Percentiles rank a stretch among this genome's conserved stretches.
These are phyloP conservation scores for Colletotrichum paranaense DNA, from an alignment of 2,329 filamentous ascomycete species.

Conservation along the genomic window DNA sequence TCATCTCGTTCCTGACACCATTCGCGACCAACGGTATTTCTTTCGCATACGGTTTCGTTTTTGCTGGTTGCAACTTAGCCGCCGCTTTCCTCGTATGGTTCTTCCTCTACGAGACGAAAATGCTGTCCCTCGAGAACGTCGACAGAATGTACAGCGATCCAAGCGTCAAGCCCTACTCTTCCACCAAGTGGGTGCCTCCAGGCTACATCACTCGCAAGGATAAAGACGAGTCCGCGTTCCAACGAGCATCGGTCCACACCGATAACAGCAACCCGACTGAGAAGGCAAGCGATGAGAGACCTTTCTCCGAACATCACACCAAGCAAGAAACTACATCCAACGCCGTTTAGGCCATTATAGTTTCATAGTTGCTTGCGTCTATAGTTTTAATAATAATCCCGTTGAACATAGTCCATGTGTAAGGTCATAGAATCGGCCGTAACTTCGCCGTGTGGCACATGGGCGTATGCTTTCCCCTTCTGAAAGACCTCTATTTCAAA, in stretches of 20 bases:
- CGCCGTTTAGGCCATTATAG: neutral
- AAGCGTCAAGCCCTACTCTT: constrained; percentile 70
- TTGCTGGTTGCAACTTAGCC: constrained; percentile 70
- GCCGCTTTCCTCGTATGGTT: constrained; percentile 73
- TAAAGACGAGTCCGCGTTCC: constrained; percentile 42
- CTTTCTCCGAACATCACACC: constrained; percentile 21
- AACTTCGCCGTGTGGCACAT: neutral
- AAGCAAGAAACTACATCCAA: constrained; percentile 10
- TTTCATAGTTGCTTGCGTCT: too few relatives aligned
- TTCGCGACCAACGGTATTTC: constrained; percentile 71
- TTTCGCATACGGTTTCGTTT: constrained; percentile 74
- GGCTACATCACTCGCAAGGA: constrained; percentile 55
- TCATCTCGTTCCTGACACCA: constrained; percentile 76
- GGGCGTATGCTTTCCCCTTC: too few relatives aligned
- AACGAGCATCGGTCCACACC: constrained; percentile 10
- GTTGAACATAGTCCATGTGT: neutral
- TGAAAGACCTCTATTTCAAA: neutral
- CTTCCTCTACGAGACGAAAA: constrained; percentile 75
- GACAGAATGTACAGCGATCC: constrained; percentile 75
- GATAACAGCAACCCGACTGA: constrained; percentile 16
- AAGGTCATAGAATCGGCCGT: neutral
- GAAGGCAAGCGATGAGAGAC: constrained; percentile 22
- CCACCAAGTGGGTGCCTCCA: constrained; percentile 61
- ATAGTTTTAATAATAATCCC: neutral
- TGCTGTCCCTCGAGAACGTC: constrained; percentile 76